Evolutionary conservation across 768 basidiomycete species (phyloP), one percentile per base, ranked within the genome.

Genomic region (Leccinum sublutescens): DNA sequence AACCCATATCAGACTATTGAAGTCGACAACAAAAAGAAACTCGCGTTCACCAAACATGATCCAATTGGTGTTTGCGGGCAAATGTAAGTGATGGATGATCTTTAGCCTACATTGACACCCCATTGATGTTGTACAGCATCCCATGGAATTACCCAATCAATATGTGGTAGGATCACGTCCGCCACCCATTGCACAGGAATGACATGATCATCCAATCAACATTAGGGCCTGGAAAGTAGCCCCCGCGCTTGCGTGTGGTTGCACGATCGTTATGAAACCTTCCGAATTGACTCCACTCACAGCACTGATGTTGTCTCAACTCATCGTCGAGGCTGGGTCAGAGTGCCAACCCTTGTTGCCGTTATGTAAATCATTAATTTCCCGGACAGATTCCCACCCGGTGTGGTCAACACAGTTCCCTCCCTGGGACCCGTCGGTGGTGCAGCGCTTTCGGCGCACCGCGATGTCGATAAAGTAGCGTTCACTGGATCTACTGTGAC

Each of bases 31-130:
- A 85, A 84, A 69, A 78, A 76, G 52, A 97, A 96, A 75, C 75
- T 91, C 56, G 91, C 89, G 5, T 94, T 91, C 75, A 95, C 93
- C 8, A 83, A 85, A 36, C 89, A 90, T 67, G 94, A 95, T 50
- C 93, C 95, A 19, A 87, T 96, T 62, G 94, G 95, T n/a, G 94
- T 95, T 31, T 93, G 91, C 68, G 94, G 89, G 2, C 95, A 97
- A 73, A 95, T 93, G 91, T 91, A 68, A 57, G 79, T 69, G 31
- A 17, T 25, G 29, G 31, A 17, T 25, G 29, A 17, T n/a, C 45
- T 52, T 53, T 38, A 23, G 27, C 2, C 55, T 66, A 33, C 60
- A 31, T 54, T 59, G 19, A 55, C 64, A 61, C 38, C 48, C 48
- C 54, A 38, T 43, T 57, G 11, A 43, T 56, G 14, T 45, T 43